These are phyloP conservation scores for Lophiostoma macrostomum DNA, from an alignment of 495 filamentous ascomycete genomes.

Conservation along the genomic window DNA sequence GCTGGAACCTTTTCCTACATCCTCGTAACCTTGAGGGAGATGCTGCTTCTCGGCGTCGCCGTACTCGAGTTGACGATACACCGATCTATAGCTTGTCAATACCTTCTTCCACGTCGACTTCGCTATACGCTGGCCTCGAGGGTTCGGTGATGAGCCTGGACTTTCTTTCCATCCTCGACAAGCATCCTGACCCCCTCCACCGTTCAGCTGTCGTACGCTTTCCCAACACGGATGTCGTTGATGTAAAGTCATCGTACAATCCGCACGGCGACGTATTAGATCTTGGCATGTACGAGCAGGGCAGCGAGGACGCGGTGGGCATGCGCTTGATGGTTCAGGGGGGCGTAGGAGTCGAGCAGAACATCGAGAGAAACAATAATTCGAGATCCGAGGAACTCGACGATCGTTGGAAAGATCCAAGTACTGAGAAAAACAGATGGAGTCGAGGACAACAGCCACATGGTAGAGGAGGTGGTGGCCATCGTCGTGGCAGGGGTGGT, in stretches of 20 bases:
- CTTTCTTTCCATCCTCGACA: conserved; percentile 48
- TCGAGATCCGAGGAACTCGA: conserved; percentile 6
- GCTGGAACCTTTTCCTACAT: conserved; percentile 28
- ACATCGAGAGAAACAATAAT: conserved; percentile 13
- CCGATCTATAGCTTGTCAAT: conserved; percentile 59
- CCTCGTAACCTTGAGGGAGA: conserved; percentile 15
- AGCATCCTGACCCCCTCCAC: conserved; percentile 38
- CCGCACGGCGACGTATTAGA: conserved; percentile 31
- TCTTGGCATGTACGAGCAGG: conserved; percentile 39
- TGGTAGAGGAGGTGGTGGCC: neutral
- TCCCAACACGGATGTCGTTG: conserved; percentile 8
- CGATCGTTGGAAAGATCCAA: conserved; percentile 25
- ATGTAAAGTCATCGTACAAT: conserved; percentile 26
- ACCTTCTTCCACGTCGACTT: conserved; percentile 54
- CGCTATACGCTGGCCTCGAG: conserved; percentile 57
- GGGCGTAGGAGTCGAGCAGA: conserved; percentile 16
- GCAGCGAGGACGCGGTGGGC: conserved; percentile 3
- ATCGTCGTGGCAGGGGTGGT: conserved; percentile 1
- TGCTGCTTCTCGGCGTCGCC: neutral
- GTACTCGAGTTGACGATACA: conserved; percentile 38
- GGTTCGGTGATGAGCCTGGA: conserved; percentile 53
- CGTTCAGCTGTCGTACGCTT: conserved; percentile 9
- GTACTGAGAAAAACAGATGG: conserved; percentile 9
- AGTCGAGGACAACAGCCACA: conserved; percentile 9
- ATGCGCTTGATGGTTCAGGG: conserved; percentile 36